Base-by-base conservation (phyloP, 1,139 yeast genomes). In the Komagataea norvegica region DNA sequence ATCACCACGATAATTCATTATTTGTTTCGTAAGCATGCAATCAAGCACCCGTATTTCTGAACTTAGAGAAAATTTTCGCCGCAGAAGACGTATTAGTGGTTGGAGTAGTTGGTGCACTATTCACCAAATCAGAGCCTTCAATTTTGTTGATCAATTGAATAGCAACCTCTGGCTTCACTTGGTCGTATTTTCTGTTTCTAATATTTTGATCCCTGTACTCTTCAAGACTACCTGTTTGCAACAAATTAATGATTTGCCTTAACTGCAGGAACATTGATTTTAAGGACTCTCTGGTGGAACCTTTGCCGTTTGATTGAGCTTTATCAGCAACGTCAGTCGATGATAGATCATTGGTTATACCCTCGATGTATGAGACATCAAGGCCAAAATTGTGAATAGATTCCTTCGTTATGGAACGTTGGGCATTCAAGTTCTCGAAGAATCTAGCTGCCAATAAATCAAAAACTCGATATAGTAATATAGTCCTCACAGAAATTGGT, bases 381-480 rank as follows among this genome's bases (percentile, higher is more conserved):
- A 68, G 52, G 44, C 77, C 77, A 54, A 83, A 81, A 53, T 81
- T 82, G 24, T 62, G 55, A 0, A 82, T 65, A 3, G 65, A 63
- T 1, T 76, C 65, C 37, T 61, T 67, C 10, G 67, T 59, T 2
- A 55, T 34, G 6, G 59, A 55, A 3, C 74, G 63, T 3, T 77
- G 77, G 34, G 68, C 65, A 34, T 77, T 66, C 44, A 89, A 67
- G 14, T 80, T 67, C 36, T 70, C 70, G 45, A 84, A 66, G 55
- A 91, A 76, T 45, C 81, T 77, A 31, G 80, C 76, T 0, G 95
- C 80, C 42, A 91, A 72, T 47, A 83, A 81, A 62, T 89, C 97
- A 58, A 86, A 86, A 26, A 91, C 88, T 56, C 95, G 75, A 51
- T 88, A 79, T 46, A 89, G 73, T 23, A 95, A 77, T 46, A 89